phyloP scores from a whole-genome alignment of 2,329 filamentous ascomycete genomes.

The Falciphora oryzae region DNA sequence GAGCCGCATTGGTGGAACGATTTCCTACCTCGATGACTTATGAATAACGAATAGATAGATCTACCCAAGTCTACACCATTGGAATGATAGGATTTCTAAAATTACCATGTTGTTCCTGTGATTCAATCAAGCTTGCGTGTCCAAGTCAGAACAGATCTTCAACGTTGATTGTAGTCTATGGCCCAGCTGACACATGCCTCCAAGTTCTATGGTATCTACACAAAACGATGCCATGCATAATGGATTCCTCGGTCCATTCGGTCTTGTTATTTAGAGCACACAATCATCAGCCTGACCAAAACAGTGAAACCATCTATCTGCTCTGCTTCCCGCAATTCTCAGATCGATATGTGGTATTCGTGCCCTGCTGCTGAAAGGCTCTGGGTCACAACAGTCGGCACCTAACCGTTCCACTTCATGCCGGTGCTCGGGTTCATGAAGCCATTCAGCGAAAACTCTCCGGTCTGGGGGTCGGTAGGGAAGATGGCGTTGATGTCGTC shows the following conservation, averaged over 20 bases:
- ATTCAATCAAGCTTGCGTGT: not conserved
- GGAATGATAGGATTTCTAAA: too few relatives aligned
- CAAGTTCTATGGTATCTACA: not conserved
- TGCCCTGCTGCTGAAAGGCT: not conserved
- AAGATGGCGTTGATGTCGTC: slow-evolving; percentile 22
- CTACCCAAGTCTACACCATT: not conserved
- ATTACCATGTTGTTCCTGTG: too few relatives aligned
- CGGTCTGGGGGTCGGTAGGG: slow-evolving; percentile 32
- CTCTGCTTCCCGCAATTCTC: not conserved
- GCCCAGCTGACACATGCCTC: not conserved
- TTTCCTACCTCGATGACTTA: not conserved
- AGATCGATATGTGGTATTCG: not conserved
- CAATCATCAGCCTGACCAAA: not conserved
- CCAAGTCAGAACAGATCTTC: not conserved
- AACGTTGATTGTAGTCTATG: not conserved
- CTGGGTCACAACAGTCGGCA: not conserved
- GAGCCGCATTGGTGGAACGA: too few relatives aligned
- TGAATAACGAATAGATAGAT: not conserved
- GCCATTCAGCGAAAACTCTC: slow-evolving; percentile 31
- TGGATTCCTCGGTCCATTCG: not conserved
- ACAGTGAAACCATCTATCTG: not conserved
- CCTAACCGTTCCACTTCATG: slow-evolving; percentile 22
- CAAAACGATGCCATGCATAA: not conserved
- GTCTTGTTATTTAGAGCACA: not conserved
- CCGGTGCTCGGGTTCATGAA: slow-evolving; percentile 31